These are phyloP conservation scores for Urostyla sp. DNA, from an alignment of 73 alveolate species.

Conservation along the genomic window DNA sequence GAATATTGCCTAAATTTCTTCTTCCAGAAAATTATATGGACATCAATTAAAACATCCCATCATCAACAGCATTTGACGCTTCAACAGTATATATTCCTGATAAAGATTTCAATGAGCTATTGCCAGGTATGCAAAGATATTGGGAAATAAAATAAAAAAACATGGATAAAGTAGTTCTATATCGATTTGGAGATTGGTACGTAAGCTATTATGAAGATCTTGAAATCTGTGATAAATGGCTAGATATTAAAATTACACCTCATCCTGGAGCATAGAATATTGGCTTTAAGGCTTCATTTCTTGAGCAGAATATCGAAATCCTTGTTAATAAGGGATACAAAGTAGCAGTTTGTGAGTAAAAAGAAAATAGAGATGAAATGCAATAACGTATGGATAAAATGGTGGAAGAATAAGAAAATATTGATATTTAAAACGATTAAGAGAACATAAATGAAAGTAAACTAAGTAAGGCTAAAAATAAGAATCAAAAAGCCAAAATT, in stretches of 20 bases:
- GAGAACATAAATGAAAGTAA: too few species aligned
- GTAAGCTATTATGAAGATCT: conserved; percentile 51
- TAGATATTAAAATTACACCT: conserved; percentile 24
- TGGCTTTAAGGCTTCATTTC: too few species aligned
- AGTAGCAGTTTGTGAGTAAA: conserved; percentile 81
- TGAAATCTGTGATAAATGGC: background rate
- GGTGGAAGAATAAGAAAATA: background rate
- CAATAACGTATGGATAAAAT: conserved; percentile 14
- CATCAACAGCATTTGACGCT: conserved; percentile 81
- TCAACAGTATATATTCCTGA: conserved; percentile 79
- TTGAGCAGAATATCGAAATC: conserved; percentile 51
- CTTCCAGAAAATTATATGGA: conserved; percentile 68
- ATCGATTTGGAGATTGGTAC: conserved; percentile 65
- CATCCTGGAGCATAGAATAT: conserved; percentile 5
- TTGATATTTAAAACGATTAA: background rate
- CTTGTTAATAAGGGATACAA: conserved; percentile 74
- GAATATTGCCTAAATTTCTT: conserved; percentile 70
- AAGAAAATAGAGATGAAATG: conserved; percentile 69
- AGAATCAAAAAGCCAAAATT: background rate
- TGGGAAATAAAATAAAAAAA: conserved; percentile 59
- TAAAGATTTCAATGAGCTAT: conserved; percentile 36
- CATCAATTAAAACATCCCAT: conserved; percentile 59
- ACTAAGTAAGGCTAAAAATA: background rate
- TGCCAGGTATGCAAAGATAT: conserved; percentile 63
- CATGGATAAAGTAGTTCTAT: conserved; percentile 33